Evolutionary conservation across 306 rosid genomes (phyloP), one percentile per base, ranked within the genome.

Genomic region (Sicyos edulis): DNA sequence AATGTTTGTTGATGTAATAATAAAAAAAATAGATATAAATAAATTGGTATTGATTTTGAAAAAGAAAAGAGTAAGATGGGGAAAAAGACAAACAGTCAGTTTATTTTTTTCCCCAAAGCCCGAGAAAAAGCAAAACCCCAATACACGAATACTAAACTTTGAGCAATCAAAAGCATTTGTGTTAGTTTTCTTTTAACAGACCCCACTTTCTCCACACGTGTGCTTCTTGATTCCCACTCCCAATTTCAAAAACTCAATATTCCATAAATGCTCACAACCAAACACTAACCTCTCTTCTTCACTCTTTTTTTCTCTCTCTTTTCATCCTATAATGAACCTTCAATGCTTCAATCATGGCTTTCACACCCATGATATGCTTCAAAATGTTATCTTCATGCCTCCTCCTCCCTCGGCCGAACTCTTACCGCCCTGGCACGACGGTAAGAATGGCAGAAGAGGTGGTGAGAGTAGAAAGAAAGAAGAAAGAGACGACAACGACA

Each of bases 141-240:
- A 34, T 34, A 34, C 3, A 34, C 40, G 3, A 34, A 34, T 34
- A 34, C 75, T 75, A 56, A 70, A 16, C 55, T 52, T 6, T 7
- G 55, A 52, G 55, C 34, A 57, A 57, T 57, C 14, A 58, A 24
- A 59, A 34, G 65, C 65, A 47, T 83, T 75, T 75, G 32, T 58
- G 58, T 65, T 34, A 0, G 40, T 3, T 34, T 34, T 34, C 56
- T 10, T 45, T 45, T 65, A 34, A 34, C 40, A 34, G 40, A 34
- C 79, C 50, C 61, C 50, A 52, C 78, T 70, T 21, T n/a, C 7
- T 79, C 88, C 97, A 84, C 97, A 92, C 97, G 97, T 85, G 92
- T 83, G 96, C 80, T 78, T 92, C 91, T 87, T 77, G 81, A 82
- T 70, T 74, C 78, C 76, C 83, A 73, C 75, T 85, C 64, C 40